Conservation (phyloP, 192 early-diverging fungal genomes). For the Backusella morwellensis region DNA sequence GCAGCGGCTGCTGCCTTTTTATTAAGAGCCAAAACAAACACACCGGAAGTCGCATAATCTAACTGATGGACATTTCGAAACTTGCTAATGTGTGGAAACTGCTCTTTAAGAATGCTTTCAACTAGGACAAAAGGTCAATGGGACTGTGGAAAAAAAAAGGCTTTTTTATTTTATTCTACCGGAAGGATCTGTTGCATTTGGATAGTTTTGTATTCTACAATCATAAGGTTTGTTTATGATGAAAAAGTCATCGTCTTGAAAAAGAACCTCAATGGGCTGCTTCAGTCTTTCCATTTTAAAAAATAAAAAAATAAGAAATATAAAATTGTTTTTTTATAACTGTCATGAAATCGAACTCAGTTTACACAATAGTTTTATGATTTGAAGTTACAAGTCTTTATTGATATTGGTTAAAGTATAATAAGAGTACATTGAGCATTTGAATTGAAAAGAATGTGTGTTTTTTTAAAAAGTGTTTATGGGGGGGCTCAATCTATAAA, state of each 20-base stretch:
- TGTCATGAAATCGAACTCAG: not conserved
- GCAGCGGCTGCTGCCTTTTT: constrained; percentile 31
- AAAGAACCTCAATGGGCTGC: constrained; percentile 7
- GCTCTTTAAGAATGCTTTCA: constrained; percentile 19
- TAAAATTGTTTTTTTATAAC: not conserved
- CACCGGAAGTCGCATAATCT: constrained; percentile 42
- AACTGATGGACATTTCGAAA: constrained; percentile 41
- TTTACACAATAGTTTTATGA: not conserved
- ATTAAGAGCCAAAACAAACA: constrained; percentile 35
- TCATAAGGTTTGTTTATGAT: constrained; percentile 41
- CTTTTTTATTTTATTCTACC: not conserved
- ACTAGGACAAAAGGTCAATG: constrained; percentile 4
- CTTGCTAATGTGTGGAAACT: constrained; percentile 24
- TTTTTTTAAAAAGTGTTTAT: not conserved
- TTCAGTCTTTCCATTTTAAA: constrained; percentile 9
- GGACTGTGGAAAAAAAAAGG: no score
- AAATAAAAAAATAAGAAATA: not conserved
- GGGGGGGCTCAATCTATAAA: not conserved
- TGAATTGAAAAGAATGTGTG: not conserved
- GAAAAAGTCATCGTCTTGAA: constrained; percentile 32
- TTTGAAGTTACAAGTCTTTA: not conserved
- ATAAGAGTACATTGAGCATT: not conserved
- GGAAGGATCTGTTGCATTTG: not conserved
- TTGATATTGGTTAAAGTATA: not conserved
- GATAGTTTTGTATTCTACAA: constrained; percentile 22